Percentiles rank a stretch among this genome's conserved stretches.
phyloP scores from a whole-genome alignment of 2,329 filamentous ascomycete genomes.

The Phialophora verrucosa region DNA sequence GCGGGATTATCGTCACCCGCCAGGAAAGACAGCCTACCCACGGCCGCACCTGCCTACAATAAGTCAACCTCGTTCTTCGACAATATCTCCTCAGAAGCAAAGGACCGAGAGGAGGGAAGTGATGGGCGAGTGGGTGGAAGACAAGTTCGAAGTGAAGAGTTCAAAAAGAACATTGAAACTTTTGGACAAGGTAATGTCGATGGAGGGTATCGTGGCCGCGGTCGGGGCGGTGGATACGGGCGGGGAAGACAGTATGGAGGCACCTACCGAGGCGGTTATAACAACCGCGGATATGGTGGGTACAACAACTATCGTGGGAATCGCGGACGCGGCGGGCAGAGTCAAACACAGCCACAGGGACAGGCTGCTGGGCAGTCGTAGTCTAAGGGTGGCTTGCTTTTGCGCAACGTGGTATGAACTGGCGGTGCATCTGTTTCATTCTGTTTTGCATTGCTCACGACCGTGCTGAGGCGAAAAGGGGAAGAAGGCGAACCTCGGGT shows the following conservation, averaged over 20 bases:
- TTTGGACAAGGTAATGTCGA: constrained; percentile 97
- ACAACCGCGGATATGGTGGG: constrained; percentile 40
- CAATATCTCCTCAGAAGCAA: constrained; percentile 94
- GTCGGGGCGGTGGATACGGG: constrained; percentile 71
- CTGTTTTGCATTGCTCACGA: constrained; percentile 7
- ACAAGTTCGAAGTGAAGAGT: constrained; percentile 90
- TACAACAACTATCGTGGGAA: constrained; percentile 29
- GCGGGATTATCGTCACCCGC: constrained; percentile 45
- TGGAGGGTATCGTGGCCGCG: constrained; percentile 77
- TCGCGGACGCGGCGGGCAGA: constrained; percentile 35
- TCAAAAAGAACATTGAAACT: constrained; percentile 95
- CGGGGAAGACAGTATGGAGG: constrained; percentile 58
- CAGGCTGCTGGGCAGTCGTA: constrained; percentile 25
- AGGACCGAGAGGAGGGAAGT: constrained; percentile 77
- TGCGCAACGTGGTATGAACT: constrained; percentile 6
- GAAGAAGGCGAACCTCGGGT: background rate
- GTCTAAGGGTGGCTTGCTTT: background rate
- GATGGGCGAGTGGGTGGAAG: constrained; percentile 74
- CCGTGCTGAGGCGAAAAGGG: background rate
- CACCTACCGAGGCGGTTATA: constrained; percentile 50
- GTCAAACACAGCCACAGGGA: constrained; percentile 22
- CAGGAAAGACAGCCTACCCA: constrained; percentile 38
- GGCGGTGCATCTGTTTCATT: constrained; percentile 11
- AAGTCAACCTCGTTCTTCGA: constrained; percentile 93
- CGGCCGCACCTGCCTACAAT: constrained; percentile 71